phyloP scores from a whole-genome alignment of 2,329 filamentous ascomycete species.

The Blastomyces silverae region DNA sequence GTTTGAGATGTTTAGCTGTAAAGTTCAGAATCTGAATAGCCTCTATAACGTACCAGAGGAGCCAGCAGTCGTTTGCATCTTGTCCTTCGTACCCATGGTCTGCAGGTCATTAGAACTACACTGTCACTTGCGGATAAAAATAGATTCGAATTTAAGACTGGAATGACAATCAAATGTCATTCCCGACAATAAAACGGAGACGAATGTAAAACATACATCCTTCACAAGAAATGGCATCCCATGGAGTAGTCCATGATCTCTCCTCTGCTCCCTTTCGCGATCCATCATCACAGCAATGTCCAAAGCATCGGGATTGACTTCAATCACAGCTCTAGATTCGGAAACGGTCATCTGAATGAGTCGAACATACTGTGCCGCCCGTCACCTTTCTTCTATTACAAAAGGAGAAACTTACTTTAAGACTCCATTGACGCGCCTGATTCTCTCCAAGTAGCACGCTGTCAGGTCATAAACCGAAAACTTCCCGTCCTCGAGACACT shows the following conservation, averaged over 20 bases:
- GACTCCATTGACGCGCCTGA: conserved; percentile 13
- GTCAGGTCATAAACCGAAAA: conserved; percentile 14
- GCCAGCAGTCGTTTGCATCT: conserved; percentile 62
- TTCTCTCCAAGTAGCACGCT: conserved; percentile 14
- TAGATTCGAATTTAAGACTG: not conserved
- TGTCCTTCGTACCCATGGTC: conserved; percentile 58
- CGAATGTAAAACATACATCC: conserved; percentile 36
- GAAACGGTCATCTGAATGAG: not conserved
- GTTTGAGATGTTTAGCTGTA: not conserved
- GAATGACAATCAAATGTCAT: not conserved
- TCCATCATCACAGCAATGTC: conserved; percentile 54
- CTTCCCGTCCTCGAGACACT: conserved; percentile 11
- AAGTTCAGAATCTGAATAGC: not conserved
- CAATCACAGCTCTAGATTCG: conserved; percentile 40
- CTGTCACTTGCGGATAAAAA: not conserved
- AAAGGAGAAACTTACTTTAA: conserved; percentile 14
- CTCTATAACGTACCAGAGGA: conserved; percentile 36
- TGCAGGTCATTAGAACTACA: not conserved
- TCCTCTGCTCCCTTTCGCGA: conserved; percentile 48
- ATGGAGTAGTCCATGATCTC: conserved; percentile 54
- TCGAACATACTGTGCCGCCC: not conserved
- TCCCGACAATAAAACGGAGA: not conserved
- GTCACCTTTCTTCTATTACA: not conserved
- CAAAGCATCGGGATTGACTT: conserved; percentile 58
- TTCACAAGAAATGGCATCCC: conserved; percentile 66